phyloP scores from a whole-genome alignment of 139 green algal genomes.

The Auxenochlorella pyrenoidosa region DNA sequence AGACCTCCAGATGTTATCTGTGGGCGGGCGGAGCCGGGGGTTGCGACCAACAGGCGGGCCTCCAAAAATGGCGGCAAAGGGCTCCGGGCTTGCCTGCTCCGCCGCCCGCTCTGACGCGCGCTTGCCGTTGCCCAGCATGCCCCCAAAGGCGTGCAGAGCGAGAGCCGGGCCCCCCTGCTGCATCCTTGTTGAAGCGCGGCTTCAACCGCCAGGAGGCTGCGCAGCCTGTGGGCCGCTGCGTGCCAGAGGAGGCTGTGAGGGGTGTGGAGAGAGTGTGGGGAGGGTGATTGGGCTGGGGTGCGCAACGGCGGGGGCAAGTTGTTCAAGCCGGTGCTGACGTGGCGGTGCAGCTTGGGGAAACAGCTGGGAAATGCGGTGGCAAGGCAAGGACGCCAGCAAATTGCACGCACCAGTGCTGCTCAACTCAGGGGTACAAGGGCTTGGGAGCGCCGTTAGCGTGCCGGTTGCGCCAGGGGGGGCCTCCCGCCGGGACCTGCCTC shows the following conservation, averaged over 20 bases:
- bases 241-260: not conserved
- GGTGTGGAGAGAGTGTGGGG: too few species aligned
- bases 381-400: too few species aligned
- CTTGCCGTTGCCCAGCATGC: slow-evolving; percentile 9
- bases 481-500: too few species aligned
- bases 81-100: not conserved
- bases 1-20: not conserved
- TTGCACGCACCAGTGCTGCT: too few species aligned
- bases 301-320: too few species aligned
- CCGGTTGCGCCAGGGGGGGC: too few species aligned
- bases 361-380: too few species aligned
- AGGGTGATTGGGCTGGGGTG: too few species aligned
- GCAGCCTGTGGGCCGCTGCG: not conserved
- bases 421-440: too few species aligned
- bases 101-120: not conserved
- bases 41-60: not conserved
- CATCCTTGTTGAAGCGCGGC: not conserved
- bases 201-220: not conserved
- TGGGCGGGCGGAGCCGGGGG: not conserved
- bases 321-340: too few species aligned
- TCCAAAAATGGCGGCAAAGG: not conserved
- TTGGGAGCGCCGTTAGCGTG: too few species aligned
- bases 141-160: not conserved
- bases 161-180: not conserved
- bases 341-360: too few species aligned